Base-by-base conservation (phyloP, 2,329 filamentous ascomycete genomes). In the Sporothrix inflata region DNA sequence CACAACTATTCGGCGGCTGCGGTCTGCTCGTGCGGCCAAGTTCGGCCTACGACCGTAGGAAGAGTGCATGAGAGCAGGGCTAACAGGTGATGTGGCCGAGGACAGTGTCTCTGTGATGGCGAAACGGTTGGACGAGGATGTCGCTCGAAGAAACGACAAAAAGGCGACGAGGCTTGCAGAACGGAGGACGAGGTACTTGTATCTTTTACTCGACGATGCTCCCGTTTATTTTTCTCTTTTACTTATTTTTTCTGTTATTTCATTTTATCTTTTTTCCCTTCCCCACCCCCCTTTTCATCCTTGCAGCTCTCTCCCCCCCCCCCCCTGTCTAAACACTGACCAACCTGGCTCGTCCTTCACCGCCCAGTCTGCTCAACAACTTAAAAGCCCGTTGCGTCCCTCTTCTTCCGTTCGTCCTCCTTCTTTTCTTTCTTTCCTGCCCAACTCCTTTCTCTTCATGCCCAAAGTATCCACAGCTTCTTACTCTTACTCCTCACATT, bases 381-480 rank as follows among this genome's bases (percentile, higher is more conserved):
- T 74, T 75, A 76, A 74, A 77, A 74, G 67, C 60, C 75, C 71
- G 72, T 73, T 74, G 65, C 65, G 69, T 70, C 74, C 76, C 72
- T 76, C 76, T 74, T 76, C 75, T 74, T 76, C 74, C 74, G 68
- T 61, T 70, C 60, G 38, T 72, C 24, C 71, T 75, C 47, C 66
- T 70, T 42, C 55, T 73, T 66, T 63, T 49, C 61, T 65, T 63
- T 71, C 57, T 66, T 77, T 78, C 77, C 78, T 78, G 77, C 78
- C 76, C 78, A 78, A 77, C 71, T 72, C 53, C 67, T 55, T 40
- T 21, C 14, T 51, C 77, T 70, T 76, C 73, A 71, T 75, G 75
- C 78, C 78, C 78, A 80, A 80, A 80, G 70, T 66, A 74, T 71
- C 71, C 73, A 75, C 67, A 51, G 19, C 71, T 60, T 57, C 55